phyloP scores from a whole-genome alignment of 2,329 filamentous ascomycete species.

The Emmonsiellopsis sp. region DNA sequence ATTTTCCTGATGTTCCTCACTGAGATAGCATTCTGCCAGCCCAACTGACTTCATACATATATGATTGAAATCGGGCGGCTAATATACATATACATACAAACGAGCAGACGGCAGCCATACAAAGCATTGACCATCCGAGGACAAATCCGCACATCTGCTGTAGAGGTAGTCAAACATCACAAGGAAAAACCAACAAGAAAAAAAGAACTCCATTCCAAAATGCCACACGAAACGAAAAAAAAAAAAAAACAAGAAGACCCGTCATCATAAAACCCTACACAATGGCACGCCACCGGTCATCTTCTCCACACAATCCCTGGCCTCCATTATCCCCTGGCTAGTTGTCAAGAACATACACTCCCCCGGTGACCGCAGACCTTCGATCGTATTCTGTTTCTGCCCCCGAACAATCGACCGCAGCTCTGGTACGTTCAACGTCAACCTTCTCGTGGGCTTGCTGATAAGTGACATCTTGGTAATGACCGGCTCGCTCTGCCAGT shows the following conservation, averaged over 20 bases:
- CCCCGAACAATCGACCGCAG: conserved; percentile 61
- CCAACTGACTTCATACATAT: too few species aligned
- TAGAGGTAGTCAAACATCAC: too few species aligned
- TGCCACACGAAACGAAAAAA: conserved; percentile 23
- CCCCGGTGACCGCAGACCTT: conserved; percentile 63
- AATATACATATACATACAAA: conserved; percentile 1
- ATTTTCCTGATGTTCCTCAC: too few species aligned
- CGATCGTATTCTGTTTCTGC: conserved; percentile 54
- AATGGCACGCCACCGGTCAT: conserved; percentile 72
- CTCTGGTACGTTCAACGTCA: conserved; percentile 55
- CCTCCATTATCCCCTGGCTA: conserved; percentile 67
- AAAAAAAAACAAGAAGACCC: background rate
- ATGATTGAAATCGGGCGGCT: background rate
- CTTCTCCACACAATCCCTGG: conserved; percentile 70
- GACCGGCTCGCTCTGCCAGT: conserved; percentile 75
- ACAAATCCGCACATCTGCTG: background rate
- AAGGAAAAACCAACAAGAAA: background rate
- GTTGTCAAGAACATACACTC: conserved; percentile 77
- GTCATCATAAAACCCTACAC: conserved; percentile 52
- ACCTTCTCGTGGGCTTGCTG: conserved; percentile 63
- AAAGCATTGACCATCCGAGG: too few species aligned
- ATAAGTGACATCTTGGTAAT: conserved; percentile 57
- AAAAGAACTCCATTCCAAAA: conserved; percentile 28
- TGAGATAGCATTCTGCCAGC: too few species aligned
- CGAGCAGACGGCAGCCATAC: background rate